Evolutionary conservation across 768 basidiomycete species (phyloP), one percentile per base, ranked within the genome.

Genomic region (Mycena leptocephala): DNA sequence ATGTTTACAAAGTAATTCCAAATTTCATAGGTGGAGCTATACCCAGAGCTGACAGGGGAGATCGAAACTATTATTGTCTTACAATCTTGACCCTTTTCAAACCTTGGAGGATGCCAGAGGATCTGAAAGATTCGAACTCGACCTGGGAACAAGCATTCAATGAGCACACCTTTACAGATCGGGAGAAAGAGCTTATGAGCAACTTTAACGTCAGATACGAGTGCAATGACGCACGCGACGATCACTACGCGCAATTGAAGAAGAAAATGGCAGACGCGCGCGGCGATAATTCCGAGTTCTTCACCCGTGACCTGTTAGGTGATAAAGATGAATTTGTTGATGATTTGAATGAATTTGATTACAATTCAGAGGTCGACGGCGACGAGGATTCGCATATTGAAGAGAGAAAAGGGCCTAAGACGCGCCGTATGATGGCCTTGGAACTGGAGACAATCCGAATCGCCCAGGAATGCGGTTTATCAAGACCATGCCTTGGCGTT

Each of bases 41-140:
- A 6, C 84, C 84, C 14, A 39, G 80, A 14, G 5, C 53, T 18
- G 83, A 85, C 65, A 61, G 72, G 70, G 85, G 82, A 2, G 84
- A 85, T 76, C 48, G 78, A 18, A 81, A 85, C 24, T 82, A 77
- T 46, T 85, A 85, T 56, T 84, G 82, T 64, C 22, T 67, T 20
- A 75, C 80, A 37, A 81, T 81, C 78, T 41, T 81, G 2, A 70
- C 75, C 0, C 63, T 83, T 0, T 82, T 82, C 51, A 82, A 79
- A 61, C 82, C 82, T 18, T 84, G 83, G 84, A 43, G 83, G 64
- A 46, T 67, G 13, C 78, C 79, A 0, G 5, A 16, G 9, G 80
- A 83, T 48, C 43, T 83, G 8, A 82, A 78, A 75, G 37, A 16
- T 20, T 3, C 33, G 39, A 74, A 18, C 7, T 59, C 33, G 8